Evolutionary conservation across 176 grass and related monocot genomes (phyloP), one percentile per base, ranked within the genome.

Genomic region (Musa schizocarpa): DNA sequence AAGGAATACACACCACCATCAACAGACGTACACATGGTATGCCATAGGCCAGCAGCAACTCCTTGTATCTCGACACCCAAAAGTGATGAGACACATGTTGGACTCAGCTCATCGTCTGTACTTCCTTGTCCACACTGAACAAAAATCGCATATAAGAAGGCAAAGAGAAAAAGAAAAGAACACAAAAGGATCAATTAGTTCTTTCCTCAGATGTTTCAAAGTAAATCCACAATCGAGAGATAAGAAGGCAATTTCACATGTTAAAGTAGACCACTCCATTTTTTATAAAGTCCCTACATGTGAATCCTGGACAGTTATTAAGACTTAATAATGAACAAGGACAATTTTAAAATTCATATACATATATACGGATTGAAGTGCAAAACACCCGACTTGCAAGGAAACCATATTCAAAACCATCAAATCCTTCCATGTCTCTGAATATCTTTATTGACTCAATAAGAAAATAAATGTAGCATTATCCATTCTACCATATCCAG

Each of bases 1-100:
- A 99, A 99, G 11, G 96, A 89, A 86, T 99, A 99, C 23, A 99
- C 82, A 89, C 83, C 88, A 0, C 96, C 96, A 89, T 92, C 88
- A 55, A 86, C 75, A 43, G 96, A 95, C 68, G 87, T 99, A 78
- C 91, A 89, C 56, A 99, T 76, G 64, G 88, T 95, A 74, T 99
- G 96, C 96, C 96, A 99, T 62, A 99, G 74, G 24, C 96, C 96
- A 63, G 96, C 91, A 0, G 86, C 90, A 83, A 99, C 77, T 34
- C 83, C 91, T 83, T 86, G 81, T 74, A 99, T 99, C 80, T 92
- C 81, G 76, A 95, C 75, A 71, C 96, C 96, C 72, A 99, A 84
- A 74, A 99, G 90, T 54, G 96, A 94, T 63, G 90, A 89, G 76
- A 99, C 91, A 73, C 88, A 99, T 6, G 82, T 92, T 6, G 96